Conservation (phyloP, 1,139 yeast species). For the Pneumocystis carinii region DNA sequence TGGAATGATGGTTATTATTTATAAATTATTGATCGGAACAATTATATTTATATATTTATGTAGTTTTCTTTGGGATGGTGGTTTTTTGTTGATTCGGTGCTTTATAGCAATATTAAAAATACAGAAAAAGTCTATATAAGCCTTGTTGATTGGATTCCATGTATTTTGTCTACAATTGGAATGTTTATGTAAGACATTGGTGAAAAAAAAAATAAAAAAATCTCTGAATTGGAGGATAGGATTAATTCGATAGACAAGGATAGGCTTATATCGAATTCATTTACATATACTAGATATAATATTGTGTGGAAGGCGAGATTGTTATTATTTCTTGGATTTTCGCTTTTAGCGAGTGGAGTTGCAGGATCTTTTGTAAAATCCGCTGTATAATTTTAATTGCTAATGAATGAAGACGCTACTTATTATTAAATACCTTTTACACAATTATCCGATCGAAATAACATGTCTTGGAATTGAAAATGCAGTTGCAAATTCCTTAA, state of each 20-base stretch:
- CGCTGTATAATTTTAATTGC: not conserved
- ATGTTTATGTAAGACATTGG: conserved; percentile 43
- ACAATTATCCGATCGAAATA: conserved; percentile 70
- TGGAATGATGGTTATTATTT: not conserved
- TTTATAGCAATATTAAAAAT: conserved; percentile 70
- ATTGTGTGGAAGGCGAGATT: conserved; percentile 92
- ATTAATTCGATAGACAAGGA: conserved; percentile 84
- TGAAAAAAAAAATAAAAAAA: not conserved
- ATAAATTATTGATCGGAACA: too few species aligned
- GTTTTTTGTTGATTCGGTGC: conserved; percentile 76
- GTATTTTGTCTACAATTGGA: conserved; percentile 74
- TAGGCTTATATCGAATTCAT: conserved; percentile 39
- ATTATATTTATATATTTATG: not conserved
- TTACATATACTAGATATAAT: conserved; percentile 32
- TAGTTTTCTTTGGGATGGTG: conserved; percentile 74
- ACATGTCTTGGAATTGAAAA: conserved; percentile 90
- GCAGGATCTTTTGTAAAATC: conserved; percentile 64
- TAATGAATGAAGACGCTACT: conserved; percentile 32
- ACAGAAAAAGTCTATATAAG: conserved; percentile 78
- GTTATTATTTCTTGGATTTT: conserved; percentile 78
- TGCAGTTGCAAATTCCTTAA: conserved; percentile 61
- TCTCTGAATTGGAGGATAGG: conserved; percentile 2
- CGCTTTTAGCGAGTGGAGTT: conserved; percentile 82
- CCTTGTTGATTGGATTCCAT: conserved; percentile 90
- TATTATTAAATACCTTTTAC: conserved; percentile 66